Base-by-base conservation (phyloP, 2,329 filamentous ascomycete species). In the Stylonectria norvegica region DNA sequence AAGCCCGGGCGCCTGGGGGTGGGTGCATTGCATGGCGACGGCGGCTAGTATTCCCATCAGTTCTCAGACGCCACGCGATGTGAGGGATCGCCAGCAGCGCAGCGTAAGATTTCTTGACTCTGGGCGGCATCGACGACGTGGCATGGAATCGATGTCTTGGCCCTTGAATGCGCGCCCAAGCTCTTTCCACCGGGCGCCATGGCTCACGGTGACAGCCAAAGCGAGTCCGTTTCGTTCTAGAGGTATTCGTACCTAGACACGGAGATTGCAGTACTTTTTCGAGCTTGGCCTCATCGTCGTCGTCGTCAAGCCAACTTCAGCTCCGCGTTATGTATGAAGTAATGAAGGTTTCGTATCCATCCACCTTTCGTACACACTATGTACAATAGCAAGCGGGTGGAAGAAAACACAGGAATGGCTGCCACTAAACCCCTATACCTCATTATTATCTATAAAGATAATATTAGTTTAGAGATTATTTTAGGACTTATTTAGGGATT, bases 31-130 rank as follows among this genome's bases (percentile, higher is more conserved):
- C 10, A 8, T 7, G 19, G 15, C 7, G 30, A 19, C 30, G 30
- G 30, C 30, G 15, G 30, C 15, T 32, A 6, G n/a, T n/a, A n/a
- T n/a, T 18, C n/a, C 16, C n/a, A n/a, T 32, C 30, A 32, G 9
- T 32, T 32, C 11, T 32, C 30, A 32, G 7, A 32, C 30, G 14
- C 30, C 30, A 32, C 30, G 17, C 30, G 30, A 32, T 18, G 11
- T 5, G 7, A 8, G 27, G 5, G 30, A 32, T 32, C 30, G 14
- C 15, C 30, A 14, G 16, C 15, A 8, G 17, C 10, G 19, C 22
- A 25, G 22, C 22, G 22, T 7, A 25, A 12, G 8, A 25, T 7
- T 25, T 25, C 12, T 7, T 25, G 22, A 25, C 12, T 12, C 22
- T 25, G 22, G 22, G 7, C 22, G 22, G 12, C 7, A 25, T 25